phyloP scores from a whole-genome alignment of 805 yeast genomes.

The Wickerhamia fluorescens region DNA sequence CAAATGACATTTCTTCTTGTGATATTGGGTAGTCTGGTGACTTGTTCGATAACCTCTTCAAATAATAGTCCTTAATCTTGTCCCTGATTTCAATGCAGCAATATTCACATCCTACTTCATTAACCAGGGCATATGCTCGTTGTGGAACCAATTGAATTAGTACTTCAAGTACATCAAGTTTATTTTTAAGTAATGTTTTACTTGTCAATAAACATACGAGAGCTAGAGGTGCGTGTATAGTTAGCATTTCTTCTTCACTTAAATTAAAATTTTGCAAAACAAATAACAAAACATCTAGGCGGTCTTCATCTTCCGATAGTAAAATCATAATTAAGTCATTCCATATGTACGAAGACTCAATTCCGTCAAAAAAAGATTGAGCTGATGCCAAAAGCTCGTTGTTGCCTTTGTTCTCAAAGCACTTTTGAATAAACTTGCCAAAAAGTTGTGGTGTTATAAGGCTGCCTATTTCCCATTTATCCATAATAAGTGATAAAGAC shows the following conservation, averaged over 20 bases:
- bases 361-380: constrained; percentile 71
- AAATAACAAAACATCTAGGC: constrained; percentile 48
- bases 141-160: constrained; percentile 55
- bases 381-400: constrained; percentile 52
- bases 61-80: constrained; percentile 1
- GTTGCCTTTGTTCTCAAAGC: constrained; percentile 22
- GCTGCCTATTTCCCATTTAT: constrained; percentile 91
- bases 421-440: constrained; percentile 52
- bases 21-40: neutral
- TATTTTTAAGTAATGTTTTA: constrained; percentile 10
- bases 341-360: constrained; percentile 80
- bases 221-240: constrained; percentile 68
- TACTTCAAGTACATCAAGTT: constrained; percentile 28
- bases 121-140: constrained; percentile 38
- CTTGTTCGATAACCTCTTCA: neutral
- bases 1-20: neutral
- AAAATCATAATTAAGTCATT: constrained; percentile 43
- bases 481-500: constrained; percentile 64
- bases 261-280: constrained; percentile 62
- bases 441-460: constrained; percentile 63
- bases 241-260: constrained; percentile 80
- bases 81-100: neutral
- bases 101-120: constrained; percentile 1
- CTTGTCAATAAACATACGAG: constrained; percentile 41
- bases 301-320: constrained; percentile 14